Evolutionary conservation across 305 asterid species (phyloP), one percentile per base, ranked within the genome.

Genomic region (Ilex paraguariensis): DNA sequence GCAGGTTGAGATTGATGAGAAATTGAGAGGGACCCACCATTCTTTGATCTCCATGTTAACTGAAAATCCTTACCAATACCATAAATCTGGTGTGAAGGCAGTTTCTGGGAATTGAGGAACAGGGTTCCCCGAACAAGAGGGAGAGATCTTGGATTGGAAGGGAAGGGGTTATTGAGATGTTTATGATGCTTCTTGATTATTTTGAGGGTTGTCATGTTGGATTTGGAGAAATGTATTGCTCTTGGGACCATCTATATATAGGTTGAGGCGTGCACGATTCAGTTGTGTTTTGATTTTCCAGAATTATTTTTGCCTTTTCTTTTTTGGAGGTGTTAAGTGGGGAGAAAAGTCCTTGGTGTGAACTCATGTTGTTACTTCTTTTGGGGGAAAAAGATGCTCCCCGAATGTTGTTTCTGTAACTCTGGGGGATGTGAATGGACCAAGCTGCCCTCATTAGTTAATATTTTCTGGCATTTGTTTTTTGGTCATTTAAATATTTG

Each of bases 111-210:
- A 73, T 84, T 66, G 65, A 72, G 70, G 54, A 70, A 3, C 10
- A 88, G 80, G 36, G 66, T 68, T 44, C 95, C 96, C 36, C 66
- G 69, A 39, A 80, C 64, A 13, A 66, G 69, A 71, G 91, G 82
- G 14, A 74, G 73, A 56, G 95, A 66, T 54, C 74, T 70, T 56
- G 88, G 81, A 3, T 74, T 70, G 13, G 85, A 65, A n/a, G 92
- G 93, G 49, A 91, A 91, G 32, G 96, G 96, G 70, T 88, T 86
- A 78, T 91, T 91, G 58, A 91, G 66, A 71, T 83, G 98, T 70
- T 77, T 91, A 60, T 91, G 88, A 77, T 88, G 98, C 33, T 84
- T 91, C 62, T 86, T 83, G 67, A 84, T 86, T 70, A 74, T 77
- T 77, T 75, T 86, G 73, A 88, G 68, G 52, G 81, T 56, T 52